A percentile compares a stretch with the other conserved stretches of the same genome.
Conservation (phyloP, 1,139 yeast genomes). For the Maudiozyma humilis region DNA sequence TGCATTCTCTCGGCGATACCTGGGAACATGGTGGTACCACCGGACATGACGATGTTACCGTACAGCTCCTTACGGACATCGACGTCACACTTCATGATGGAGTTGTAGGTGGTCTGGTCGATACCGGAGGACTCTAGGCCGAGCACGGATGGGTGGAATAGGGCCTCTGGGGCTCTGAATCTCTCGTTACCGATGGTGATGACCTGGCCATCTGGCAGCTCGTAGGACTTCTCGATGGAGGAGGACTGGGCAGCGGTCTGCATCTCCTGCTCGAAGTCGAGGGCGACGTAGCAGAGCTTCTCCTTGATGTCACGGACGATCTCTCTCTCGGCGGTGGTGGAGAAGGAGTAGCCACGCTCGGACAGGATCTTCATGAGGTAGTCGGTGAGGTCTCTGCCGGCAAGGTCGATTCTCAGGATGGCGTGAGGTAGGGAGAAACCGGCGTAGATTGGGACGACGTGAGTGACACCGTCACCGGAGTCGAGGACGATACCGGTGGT, state of each 20-base stretch:
- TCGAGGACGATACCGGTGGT: slow-evolving; percentile 99
- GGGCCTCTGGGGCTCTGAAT: slow-evolving; percentile 99
- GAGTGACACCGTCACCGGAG: slow-evolving; percentile 99
- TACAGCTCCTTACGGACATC: slow-evolving; percentile 98
- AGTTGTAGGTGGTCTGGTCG: slow-evolving; percentile 98
- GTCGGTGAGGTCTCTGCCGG: slow-evolving; percentile 99
- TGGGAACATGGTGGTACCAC: slow-evolving; percentile 99
- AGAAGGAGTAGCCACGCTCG: slow-evolving; percentile 98
- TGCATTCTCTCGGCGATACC: slow-evolving; percentile 99
- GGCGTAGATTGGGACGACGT: slow-evolving; percentile 99
- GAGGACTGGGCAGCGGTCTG: slow-evolving; percentile 98
- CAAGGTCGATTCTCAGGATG: slow-evolving; percentile 95
- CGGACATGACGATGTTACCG: slow-evolving; percentile 99
- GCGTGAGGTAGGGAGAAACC: slow-evolving; percentile 99
- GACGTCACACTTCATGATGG: slow-evolving; percentile 97
- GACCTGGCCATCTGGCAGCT: slow-evolving; percentile 99
- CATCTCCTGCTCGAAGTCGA: slow-evolving; percentile 95
- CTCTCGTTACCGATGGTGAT: slow-evolving; percentile 99
- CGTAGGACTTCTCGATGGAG: slow-evolving; percentile 96
- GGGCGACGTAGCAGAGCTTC: slow-evolving; percentile 95
- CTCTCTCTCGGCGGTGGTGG: slow-evolving; percentile 99
- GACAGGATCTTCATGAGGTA: slow-evolving; percentile 96
- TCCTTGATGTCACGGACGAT: slow-evolving; percentile 99
- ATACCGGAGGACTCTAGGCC: slow-evolving; percentile 99
- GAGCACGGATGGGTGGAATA: slow-evolving; percentile 96